Evolutionary conservation across 2,329 filamentous ascomycete species (phyloP).

Genomic region (Huntiella abstrusa): DNA sequence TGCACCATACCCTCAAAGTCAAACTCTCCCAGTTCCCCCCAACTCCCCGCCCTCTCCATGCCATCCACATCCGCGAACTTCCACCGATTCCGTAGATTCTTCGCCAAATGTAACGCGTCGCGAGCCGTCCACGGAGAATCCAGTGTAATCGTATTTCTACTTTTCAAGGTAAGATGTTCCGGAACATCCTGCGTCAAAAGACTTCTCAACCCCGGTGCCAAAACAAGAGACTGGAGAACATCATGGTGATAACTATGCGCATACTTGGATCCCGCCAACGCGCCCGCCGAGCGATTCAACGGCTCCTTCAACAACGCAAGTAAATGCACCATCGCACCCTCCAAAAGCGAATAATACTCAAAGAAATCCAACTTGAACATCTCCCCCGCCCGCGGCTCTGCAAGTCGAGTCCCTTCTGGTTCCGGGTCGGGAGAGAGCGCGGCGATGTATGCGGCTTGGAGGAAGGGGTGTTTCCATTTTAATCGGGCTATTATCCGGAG

Average conservation of each 20-base stretch:
- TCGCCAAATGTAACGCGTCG: constrained; percentile 42
- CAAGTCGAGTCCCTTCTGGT: neutral
- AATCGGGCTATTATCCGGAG: constrained; percentile 23
- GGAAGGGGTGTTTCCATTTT: constrained; percentile 43
- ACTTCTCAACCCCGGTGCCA: constrained; percentile 28
- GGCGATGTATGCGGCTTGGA: constrained; percentile 35
- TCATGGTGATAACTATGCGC: constrained; percentile 49
- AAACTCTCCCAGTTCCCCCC: constrained; percentile 34
- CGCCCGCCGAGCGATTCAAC: constrained; percentile 17
- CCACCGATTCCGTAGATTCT: constrained; percentile 54
- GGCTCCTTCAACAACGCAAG: constrained; percentile 43
- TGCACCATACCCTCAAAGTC: constrained; percentile 41
- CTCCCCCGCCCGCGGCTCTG: constrained; percentile 29
- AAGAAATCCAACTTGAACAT: constrained; percentile 68
- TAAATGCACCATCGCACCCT: constrained; percentile 49
- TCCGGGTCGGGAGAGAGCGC: constrained; percentile 20
- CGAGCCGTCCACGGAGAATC: constrained; percentile 20
- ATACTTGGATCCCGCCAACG: constrained; percentile 2
- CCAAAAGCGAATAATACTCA: constrained; percentile 56
- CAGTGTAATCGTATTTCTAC: neutral
- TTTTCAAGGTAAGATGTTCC: neutral
- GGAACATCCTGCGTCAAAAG: constrained; percentile 23
- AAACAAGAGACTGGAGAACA: constrained; percentile 42
- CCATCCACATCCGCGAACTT: constrained; percentile 41
- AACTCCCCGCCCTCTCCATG: constrained; percentile 8